A percentile compares a stretch with the other conserved stretches of the same genome.
These are phyloP conservation scores for Chrysanthemum seticuspe DNA, from an alignment of 129 eudicot genomes.

Conservation along the genomic window DNA sequence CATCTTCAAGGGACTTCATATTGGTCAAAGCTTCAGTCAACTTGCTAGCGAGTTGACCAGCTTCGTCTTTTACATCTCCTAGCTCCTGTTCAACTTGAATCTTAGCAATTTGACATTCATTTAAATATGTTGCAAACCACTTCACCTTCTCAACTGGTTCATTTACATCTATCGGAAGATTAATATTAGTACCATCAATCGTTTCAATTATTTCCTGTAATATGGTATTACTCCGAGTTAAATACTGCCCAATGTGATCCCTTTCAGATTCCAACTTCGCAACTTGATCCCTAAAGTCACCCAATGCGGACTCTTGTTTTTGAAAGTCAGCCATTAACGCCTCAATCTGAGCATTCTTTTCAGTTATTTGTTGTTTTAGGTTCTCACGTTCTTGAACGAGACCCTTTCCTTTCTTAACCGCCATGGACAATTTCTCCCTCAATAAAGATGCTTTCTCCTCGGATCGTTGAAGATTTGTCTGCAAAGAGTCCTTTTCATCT, in stretches of 20 bases:
- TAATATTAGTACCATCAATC: slow-evolving; percentile 43
- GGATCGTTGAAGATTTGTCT: slow-evolving; percentile 54
- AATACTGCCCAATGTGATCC: slow-evolving; percentile 62
- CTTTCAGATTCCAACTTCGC: slow-evolving; percentile 54
- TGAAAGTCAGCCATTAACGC: slow-evolving; percentile 53
- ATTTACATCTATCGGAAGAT: slow-evolving; percentile 47
- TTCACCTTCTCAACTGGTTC: slow-evolving; percentile 77
- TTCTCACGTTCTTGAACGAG: slow-evolving; percentile 91
- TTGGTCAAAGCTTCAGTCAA: slow-evolving; percentile 43
- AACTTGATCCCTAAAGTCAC: slow-evolving; percentile 54
- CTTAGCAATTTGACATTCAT: slow-evolving; percentile 55
- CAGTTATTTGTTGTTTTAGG: slow-evolving; percentile 61
- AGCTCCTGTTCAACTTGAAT: slow-evolving; percentile 55
- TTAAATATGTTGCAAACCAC: slow-evolving; percentile 56
- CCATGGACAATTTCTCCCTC: slow-evolving; percentile 91
- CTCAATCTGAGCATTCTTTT: slow-evolving; percentile 75
- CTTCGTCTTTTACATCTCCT: slow-evolving; percentile 46
- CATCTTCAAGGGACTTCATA: slow-evolving; percentile 58
- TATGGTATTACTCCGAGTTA: slow-evolving; percentile 60
- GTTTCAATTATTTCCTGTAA: slow-evolving; percentile 56
- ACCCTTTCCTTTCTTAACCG: slow-evolving; percentile 96
- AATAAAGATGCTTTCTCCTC: slow-evolving; percentile 73
- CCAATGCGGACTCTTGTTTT: slow-evolving; percentile 40
- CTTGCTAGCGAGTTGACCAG: slow-evolving; percentile 39
- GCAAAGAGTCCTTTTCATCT: slow-evolving; percentile 50